Evolutionary conservation across 1,284 basidiomycete genomes (phyloP), one percentile per base, ranked within the genome.

Genomic region (Ceratobasidium sp.): DNA sequence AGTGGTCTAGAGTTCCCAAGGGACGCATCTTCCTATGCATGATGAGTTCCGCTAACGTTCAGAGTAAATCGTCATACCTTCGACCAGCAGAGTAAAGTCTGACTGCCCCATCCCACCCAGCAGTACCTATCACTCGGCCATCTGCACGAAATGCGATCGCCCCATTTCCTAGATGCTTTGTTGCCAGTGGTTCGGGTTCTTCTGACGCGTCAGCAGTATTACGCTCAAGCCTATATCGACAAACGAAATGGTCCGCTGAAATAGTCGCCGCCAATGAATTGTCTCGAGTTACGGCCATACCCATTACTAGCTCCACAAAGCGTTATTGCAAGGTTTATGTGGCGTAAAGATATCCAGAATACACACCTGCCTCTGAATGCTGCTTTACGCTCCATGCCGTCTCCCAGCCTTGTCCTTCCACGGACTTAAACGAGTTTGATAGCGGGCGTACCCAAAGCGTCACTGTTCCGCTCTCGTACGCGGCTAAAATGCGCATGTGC

Each of bases 381-480:
- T 88, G 79, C 77, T 89, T 92, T 14, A 82, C 81, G 36, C 80
- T 85, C 92, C 92, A 96, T 1, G 90, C 43, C 9, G 83, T 78
- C 16, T 89, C 84, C 94, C 94, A 96, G 1, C 89, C 90, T 28
- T 84, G 80, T 9, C 91, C 90, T 78, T 92, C 88, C 1, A 93
- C 81, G 0, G 91, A 90, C n/a, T 78, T 83, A 69, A 80, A 78
- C 60, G 80, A 80, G 18, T 81, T 79, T 2, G 78, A 75, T 46
- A 82, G 75, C 26, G 43, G 23, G 21, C 67, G 65, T 50, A 80
- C 77, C 76, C 87, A 89, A 39, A 93, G 80, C 43, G 85, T 85
- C 21, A 96, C 88, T 14, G 86, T 84, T 0, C 95, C 95, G 74
- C 91, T 90, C 81, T 97, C 95, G 78, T 92, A 96, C 1, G 87